phyloP scores from a whole-genome alignment of 148 eudicot species.

The Cornus controversa region DNA sequence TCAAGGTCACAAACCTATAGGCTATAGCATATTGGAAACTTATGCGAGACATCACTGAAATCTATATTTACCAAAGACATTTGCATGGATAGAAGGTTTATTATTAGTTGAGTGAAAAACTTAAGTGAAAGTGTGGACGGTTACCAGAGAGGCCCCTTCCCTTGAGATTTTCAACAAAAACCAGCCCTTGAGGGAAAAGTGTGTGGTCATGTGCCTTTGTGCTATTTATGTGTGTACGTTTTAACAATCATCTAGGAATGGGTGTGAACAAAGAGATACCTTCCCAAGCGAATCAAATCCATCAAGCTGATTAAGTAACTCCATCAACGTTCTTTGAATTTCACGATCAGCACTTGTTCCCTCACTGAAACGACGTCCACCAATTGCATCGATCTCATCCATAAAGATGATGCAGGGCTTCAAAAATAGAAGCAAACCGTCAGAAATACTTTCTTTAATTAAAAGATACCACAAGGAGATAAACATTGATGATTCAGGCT shows the following conservation, averaged over 20 bases:
- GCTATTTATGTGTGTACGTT: no score
- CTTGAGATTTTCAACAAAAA: not conserved
- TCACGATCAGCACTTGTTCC: conserved; percentile 99
- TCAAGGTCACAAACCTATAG: no score
- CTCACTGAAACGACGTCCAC: conserved; percentile 96
- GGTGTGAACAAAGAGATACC: conserved; percentile 32
- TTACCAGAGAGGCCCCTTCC: not conserved
- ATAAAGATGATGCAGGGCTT: conserved; percentile 98
- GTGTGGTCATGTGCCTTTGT: not conserved
- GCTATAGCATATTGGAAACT: no score
- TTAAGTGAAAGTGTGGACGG: not conserved
- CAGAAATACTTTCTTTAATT: not conserved
- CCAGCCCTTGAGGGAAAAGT: not conserved
- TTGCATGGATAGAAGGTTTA: not conserved
- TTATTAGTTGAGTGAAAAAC: not conserved
- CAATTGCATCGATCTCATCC: conserved; percentile 98
- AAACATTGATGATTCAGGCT: conserved; percentile 73
- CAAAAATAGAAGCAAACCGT: conserved; percentile 5
- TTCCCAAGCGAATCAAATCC: conserved; percentile 95
- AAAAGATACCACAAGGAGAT: not conserved
- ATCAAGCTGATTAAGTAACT: conserved; percentile 89
- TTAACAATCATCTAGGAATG: not conserved
- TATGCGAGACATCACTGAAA: not conserved
- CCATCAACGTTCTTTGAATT: conserved; percentile 99
- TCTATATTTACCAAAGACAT: no score